Conservation (phyloP, 1,284 basidiomycete genomes). For the Trametes versicolor region DNA sequence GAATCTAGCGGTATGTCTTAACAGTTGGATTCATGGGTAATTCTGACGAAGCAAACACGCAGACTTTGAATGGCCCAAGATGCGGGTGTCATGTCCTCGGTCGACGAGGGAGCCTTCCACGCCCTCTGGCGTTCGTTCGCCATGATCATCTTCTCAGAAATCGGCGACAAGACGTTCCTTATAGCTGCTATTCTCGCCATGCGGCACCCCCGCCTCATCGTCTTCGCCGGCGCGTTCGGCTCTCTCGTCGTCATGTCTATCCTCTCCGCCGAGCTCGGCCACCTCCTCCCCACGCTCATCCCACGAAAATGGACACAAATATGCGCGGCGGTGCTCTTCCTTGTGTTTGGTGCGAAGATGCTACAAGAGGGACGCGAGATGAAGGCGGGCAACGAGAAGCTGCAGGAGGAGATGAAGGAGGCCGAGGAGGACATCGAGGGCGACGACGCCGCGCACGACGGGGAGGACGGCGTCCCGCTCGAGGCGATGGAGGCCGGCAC, state of each 20-base stretch:
- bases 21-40: too few species aligned
- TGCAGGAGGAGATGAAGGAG: constrained; percentile 93
- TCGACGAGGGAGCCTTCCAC: constrained; percentile 52
- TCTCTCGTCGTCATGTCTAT: constrained; percentile 94
- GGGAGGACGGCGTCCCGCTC: constrained; percentile 60
- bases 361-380: constrained; percentile 82
- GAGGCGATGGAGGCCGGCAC: constrained; percentile 64
- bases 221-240: constrained; percentile 91
- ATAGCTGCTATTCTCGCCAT: constrained; percentile 98
- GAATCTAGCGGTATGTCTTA: neutral
- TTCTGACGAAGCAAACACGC: constrained; percentile 3
- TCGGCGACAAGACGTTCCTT: constrained; percentile 98
- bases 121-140: constrained; percentile 81
- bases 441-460: constrained; percentile 64
- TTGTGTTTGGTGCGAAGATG: constrained; percentile 91
- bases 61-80: constrained; percentile 40
- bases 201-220: constrained; percentile 87
- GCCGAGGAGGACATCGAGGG: constrained; percentile 90
- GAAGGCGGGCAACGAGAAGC: constrained; percentile 80
- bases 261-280: constrained; percentile 88
- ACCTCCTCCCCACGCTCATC: constrained; percentile 84
- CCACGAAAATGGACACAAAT: constrained; percentile 84
- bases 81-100: constrained; percentile 30
- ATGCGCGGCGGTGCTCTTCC: constrained; percentile 83
- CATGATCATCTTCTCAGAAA: constrained; percentile 92